phyloP scores from a whole-genome alignment of 2,329 filamentous ascomycete species.

The Aspergillus ibericus region DNA sequence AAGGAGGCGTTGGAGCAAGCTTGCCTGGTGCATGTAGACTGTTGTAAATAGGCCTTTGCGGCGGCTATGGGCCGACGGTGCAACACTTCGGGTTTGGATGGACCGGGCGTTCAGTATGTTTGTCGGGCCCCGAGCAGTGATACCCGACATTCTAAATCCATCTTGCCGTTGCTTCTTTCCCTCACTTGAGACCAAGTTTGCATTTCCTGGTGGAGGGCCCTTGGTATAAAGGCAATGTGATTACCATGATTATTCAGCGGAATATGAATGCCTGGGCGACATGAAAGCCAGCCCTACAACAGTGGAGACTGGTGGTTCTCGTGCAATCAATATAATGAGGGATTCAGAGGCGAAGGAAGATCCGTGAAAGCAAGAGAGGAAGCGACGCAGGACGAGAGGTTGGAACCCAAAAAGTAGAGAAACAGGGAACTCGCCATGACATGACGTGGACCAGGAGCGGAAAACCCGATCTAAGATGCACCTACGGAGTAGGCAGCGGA shows the following conservation, averaged over 20 bases:
- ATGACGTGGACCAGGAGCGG: conserved; percentile 10
- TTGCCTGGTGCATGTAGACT: background rate
- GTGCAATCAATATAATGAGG: background rate
- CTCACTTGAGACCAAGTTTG: background rate
- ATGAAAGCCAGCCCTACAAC: background rate
- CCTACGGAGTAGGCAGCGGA: background rate
- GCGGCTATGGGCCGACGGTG: conserved; percentile 2
- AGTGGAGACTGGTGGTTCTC: background rate
- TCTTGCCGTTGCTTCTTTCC: background rate
- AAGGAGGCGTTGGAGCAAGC: background rate
- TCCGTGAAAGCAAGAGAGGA: background rate
- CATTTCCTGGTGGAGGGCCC: background rate
- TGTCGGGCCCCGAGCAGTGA: conserved; percentile 2
- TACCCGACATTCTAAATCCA: background rate
- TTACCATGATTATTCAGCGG: background rate
- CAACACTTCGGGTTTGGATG: background rate
- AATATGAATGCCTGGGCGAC: background rate
- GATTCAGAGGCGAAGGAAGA: background rate
- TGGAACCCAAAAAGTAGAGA: background rate
- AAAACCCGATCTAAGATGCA: conserved; percentile 2
- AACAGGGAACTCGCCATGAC: conserved; percentile 5
- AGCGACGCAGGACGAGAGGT: background rate
- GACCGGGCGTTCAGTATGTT: background rate
- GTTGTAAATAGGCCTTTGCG: background rate
- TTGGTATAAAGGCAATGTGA: background rate